phyloP scores from a whole-genome alignment of 176 grass and related monocot genomes.

The Poa pratensis region DNA sequence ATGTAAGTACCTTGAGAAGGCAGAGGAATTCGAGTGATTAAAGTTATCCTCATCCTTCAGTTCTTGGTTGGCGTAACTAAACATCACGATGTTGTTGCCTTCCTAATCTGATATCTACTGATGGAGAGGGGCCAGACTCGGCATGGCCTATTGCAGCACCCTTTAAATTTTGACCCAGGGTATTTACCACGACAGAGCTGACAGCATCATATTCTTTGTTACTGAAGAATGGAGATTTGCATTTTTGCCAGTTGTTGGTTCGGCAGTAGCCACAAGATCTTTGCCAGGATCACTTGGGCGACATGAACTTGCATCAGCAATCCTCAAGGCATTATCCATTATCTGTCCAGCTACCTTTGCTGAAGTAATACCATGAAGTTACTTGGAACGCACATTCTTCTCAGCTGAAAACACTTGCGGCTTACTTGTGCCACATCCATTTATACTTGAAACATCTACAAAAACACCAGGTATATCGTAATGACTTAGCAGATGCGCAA shows the following conservation, averaged over 20 bases:
- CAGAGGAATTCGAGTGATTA: constrained; percentile 90
- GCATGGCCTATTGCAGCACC: constrained; percentile 43
- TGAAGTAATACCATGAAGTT: constrained; percentile 45
- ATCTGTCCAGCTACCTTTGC: constrained; percentile 43
- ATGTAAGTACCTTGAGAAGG: constrained; percentile 73
- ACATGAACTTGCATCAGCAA: constrained; percentile 49
- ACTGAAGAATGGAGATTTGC: constrained; percentile 50
- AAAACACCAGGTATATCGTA: constrained; percentile 24
- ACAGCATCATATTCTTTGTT: constrained; percentile 42
- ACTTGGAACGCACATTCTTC: constrained; percentile 42
- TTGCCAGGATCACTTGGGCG: constrained; percentile 46
- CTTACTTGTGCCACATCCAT: constrained; percentile 32
- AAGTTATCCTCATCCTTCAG: constrained; percentile 68
- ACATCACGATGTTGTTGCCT: constrained; percentile 43
- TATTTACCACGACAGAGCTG: constrained; percentile 39
- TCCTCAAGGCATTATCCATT: constrained; percentile 53
- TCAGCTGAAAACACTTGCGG: constrained; percentile 32
- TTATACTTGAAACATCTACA: constrained; percentile 55
- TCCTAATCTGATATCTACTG: constrained; percentile 43
- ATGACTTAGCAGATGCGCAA: constrained; percentile 24
- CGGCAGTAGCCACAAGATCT: constrained; percentile 45
- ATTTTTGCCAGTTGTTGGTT: constrained; percentile 48
- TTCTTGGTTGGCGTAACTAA: constrained; percentile 43
- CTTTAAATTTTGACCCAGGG: constrained; percentile 46
- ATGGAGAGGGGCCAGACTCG: constrained; percentile 53